Evolutionary conservation across 1,284 basidiomycete species (phyloP).

Genomic region (Heliocybe sulcata): DNA sequence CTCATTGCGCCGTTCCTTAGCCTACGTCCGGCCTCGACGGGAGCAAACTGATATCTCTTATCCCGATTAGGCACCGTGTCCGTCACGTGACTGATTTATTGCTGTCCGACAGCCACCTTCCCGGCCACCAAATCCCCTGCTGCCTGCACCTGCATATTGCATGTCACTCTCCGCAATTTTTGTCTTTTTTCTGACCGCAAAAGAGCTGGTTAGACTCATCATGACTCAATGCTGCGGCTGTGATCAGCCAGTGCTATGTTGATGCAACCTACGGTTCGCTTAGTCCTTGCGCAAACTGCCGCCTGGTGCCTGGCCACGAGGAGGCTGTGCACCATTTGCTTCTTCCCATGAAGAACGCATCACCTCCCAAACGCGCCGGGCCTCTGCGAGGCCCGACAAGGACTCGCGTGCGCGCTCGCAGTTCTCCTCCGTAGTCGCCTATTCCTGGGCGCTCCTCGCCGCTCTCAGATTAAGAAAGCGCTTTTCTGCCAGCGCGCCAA

Average conservation of each 20-base stretch:
- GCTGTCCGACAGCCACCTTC: not conserved
- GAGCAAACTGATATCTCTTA: not conserved
- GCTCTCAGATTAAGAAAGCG: not conserved
- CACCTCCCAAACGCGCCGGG: not conserved
- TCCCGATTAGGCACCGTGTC: not conserved
- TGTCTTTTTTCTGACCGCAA: not conserved
- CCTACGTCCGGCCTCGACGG: not conserved
- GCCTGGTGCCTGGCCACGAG: not conserved
- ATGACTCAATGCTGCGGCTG: not conserved
- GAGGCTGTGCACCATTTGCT: not conserved
- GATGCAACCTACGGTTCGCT: not conserved
- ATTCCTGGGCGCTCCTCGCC: not conserved
- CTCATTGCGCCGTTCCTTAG: not conserved
- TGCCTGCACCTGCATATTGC: not conserved
- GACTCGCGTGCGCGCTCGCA: not conserved
- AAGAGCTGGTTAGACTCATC: not conserved
- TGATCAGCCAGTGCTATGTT: not conserved
- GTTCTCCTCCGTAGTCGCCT: not conserved
- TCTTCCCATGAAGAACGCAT: not conserved
- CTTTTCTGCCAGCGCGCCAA: not conserved
- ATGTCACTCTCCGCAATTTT: not conserved
- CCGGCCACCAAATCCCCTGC: no score
- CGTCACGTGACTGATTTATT: not conserved
- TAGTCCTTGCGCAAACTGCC: not conserved
- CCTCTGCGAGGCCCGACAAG: not conserved